These are phyloP conservation scores for Xylaria bambusicola DNA, from an alignment of 495 filamentous ascomycete species.

Conservation along the genomic window DNA sequence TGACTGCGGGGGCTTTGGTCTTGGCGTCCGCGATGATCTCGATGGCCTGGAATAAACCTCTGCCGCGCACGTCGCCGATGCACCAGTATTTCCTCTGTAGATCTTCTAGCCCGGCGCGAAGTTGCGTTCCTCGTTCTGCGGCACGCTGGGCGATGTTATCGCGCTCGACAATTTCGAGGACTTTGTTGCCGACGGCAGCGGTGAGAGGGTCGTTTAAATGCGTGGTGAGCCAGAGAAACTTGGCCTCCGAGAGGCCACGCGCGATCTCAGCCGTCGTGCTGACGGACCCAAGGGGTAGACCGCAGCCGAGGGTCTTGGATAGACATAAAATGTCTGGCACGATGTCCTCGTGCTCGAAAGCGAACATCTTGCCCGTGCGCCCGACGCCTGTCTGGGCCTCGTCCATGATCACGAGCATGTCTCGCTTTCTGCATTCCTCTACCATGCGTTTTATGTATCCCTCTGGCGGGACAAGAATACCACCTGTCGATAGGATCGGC, in stretches of 20 bases:
- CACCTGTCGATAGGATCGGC: slow-evolving; percentile 54
- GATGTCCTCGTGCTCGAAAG: slow-evolving; percentile 49
- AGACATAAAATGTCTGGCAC: slow-evolving; percentile 57
- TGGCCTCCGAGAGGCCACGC: slow-evolving; percentile 35
- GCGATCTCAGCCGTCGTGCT: slow-evolving; percentile 52
- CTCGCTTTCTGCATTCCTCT: slow-evolving; percentile 49
- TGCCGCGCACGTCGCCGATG: slow-evolving; percentile 58
- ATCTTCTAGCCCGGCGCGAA: slow-evolving; percentile 44
- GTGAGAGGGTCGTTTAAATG: slow-evolving; percentile 58
- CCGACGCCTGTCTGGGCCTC: slow-evolving; percentile 59
- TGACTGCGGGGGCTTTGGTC: slow-evolving; percentile 44
- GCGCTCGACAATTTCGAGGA: slow-evolving; percentile 56
- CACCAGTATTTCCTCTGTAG: slow-evolving; percentile 52
- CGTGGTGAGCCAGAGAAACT: slow-evolving; percentile 38
- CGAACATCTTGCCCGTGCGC: slow-evolving; percentile 53
- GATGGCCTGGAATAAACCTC: slow-evolving; percentile 55
- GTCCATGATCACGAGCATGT: slow-evolving; percentile 58
- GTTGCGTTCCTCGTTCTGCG: slow-evolving; percentile 39
- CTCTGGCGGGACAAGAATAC: slow-evolving; percentile 48
- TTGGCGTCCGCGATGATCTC: slow-evolving; percentile 52
- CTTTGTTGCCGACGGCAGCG: slow-evolving; percentile 57
- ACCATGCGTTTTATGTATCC: slow-evolving; percentile 52
- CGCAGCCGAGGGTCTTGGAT: slow-evolving; percentile 58
- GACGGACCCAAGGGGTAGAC: slow-evolving; percentile 54
- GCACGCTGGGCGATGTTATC: slow-evolving; percentile 49